Conservation (phyloP, 352 stramenopile species). For the Globisporangium alternatum region DNA sequence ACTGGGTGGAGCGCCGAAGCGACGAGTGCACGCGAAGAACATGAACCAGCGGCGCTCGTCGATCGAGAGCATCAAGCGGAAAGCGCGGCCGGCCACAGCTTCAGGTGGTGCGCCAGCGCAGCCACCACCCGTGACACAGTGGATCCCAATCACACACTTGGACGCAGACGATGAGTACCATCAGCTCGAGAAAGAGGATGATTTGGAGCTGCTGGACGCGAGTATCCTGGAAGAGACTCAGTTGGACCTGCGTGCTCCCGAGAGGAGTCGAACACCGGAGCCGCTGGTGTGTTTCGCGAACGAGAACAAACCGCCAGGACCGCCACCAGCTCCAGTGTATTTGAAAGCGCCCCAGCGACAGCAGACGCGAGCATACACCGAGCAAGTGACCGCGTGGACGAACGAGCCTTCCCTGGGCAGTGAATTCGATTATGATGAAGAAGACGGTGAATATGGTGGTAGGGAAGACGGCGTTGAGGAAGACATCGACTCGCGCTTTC, state of each 20-base stretch:
- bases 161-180: slow-evolving; percentile 36
- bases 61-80: slow-evolving; percentile 26
- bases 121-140: slow-evolving; percentile 26
- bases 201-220: slow-evolving; percentile 49
- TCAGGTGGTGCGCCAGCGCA: neutral
- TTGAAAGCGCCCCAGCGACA: neutral
- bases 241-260: slow-evolving; percentile 46
- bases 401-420: neutral
- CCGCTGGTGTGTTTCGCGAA: slow-evolving; percentile 29
- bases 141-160: slow-evolving; percentile 38
- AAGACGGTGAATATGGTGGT: neutral
- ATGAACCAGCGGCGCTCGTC: slow-evolving; percentile 34
- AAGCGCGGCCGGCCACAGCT: slow-evolving; percentile 2
- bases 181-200: slow-evolving; percentile 23
- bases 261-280: slow-evolving; percentile 58
- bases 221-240: slow-evolving; percentile 48
- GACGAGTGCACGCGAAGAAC: slow-evolving; percentile 44
- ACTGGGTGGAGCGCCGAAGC: slow-evolving; percentile 29
- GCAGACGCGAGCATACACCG: neutral
- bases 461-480: slow-evolving; percentile 21
- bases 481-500: slow-evolving; percentile 36
- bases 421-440: slow-evolving; percentile 11
- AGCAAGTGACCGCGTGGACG: slow-evolving; percentile 3
- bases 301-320: slow-evolving; percentile 8
- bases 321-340: neutral